phyloP scores from a whole-genome alignment of 257 asterid genomes.

The Craterostigma plantagineum region DNA sequence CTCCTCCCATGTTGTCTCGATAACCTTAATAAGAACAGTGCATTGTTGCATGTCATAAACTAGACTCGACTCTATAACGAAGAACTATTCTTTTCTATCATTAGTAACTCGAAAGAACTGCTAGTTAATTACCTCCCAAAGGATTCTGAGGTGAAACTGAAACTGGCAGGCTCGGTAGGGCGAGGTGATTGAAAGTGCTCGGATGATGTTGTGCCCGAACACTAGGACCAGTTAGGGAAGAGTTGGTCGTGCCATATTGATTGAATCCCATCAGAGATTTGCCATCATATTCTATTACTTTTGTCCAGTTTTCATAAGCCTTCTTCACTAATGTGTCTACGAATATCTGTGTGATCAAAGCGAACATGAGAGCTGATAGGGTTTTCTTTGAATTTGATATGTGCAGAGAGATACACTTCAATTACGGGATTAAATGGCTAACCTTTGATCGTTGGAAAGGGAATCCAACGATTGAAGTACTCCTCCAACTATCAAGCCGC shows the following conservation, averaged over 20 bases:
- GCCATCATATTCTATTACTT: conserved; percentile 81
- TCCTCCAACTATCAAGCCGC: conserved; percentile 69
- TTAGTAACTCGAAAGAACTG: no score
- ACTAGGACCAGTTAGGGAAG: conserved; percentile 20
- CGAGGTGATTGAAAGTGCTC: conserved; percentile 34
- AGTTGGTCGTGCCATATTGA: conserved; percentile 28
- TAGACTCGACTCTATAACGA: no score
- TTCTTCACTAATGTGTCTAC: conserved; percentile 79
- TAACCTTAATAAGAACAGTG: conserved; percentile 25
- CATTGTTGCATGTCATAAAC: no score
- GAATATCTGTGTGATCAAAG: conserved; percentile 30
- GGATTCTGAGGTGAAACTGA: conserved; percentile 39
- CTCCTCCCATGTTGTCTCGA: conserved; percentile 22
- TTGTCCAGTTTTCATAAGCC: conserved; percentile 86
- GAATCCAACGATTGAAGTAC: conserved; percentile 59
- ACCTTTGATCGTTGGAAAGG: conserved; percentile 78
- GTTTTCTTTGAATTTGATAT: no score
- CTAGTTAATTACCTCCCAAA: conserved; percentile 13
- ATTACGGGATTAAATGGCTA: conserved; percentile 3
- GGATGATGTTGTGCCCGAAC: conserved; percentile 28
- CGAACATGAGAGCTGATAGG: conserved; percentile 2
- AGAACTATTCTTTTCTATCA: no score
- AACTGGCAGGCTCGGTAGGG: conserved; percentile 37
- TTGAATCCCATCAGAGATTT: conserved; percentile 58
- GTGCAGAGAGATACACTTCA: no score